Base-by-base conservation (phyloP, 139 green algal species). In the Coelastrella sp. region DNA sequence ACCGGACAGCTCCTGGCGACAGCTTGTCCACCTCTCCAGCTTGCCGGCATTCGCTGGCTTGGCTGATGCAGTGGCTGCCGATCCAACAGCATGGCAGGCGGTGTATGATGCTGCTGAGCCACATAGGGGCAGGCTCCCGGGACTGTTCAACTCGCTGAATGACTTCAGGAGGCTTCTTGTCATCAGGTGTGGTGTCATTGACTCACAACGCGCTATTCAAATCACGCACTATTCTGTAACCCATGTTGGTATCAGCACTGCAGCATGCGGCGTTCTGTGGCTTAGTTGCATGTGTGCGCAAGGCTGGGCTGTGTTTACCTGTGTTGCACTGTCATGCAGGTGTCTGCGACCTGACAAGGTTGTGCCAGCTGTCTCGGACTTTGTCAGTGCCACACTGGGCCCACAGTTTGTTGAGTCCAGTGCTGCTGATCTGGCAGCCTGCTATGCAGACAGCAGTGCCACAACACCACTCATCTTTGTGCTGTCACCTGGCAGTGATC, bases 291-390 rank as follows among this genome's bases (percentile, higher is more conserved):
- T 47, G 32, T 47, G 32, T 47, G 32, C 32, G 32, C 32, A 47
- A 47, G 32, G 79, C 5, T 73, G 5, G 14, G 10, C 11, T 58
- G 57, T 71, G 57, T 17, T 71, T 4, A 71, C 11, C 64, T 14
- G 13, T 14, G 16, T 4, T 71, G 17, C 16, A 7, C n/a, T 77
- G 71, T 23, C 71, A 32, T 75, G 47, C 87, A 91, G 91, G 65
- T 96, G 94, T 84, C 82, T 97, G 10, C 90, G 96, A 22, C 95
- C 95, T n/a, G 96, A 97, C 92, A 97, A 97, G 93, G 93, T 97
- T 47, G 90, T 96, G 23, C 93, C 93, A 5, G 96, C 95, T 19
- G 94, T 97, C 22, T 90, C 90, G 73, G 91, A 92, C 20, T 94
- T 94, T 73, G 93, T 95, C 66, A 83, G 90, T 32, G 58, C 23